These are phyloP conservation scores for Talaromyces sp. DNA, from an alignment of 2,329 filamentous ascomycete species.

Conservation along the genomic window DNA sequence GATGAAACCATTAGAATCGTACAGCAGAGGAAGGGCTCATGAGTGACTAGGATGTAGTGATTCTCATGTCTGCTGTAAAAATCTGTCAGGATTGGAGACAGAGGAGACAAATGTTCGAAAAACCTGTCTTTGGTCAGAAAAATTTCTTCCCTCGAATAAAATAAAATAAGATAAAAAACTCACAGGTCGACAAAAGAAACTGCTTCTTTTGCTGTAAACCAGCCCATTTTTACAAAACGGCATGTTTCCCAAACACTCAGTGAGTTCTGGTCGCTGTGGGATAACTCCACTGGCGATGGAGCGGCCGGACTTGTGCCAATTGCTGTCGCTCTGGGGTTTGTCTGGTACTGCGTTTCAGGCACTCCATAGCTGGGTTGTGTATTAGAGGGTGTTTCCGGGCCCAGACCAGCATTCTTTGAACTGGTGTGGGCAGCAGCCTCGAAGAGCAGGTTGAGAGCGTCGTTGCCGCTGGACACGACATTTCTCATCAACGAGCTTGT, in stretches of 20 bases:
- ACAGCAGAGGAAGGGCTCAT: conserved; percentile 48
- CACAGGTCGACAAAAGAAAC: conserved; percentile 45
- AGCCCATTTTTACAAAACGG: conserved; percentile 50
- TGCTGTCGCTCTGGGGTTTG: conserved; percentile 2
- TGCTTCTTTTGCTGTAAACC: conserved; percentile 49
- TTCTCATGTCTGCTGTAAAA: conserved; percentile 44
- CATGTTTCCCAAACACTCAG: conserved; percentile 43
- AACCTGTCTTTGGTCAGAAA: conserved; percentile 23
- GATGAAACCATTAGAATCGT: conserved; percentile 51
- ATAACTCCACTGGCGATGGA: conserved; percentile 11
- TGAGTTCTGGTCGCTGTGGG: conserved; percentile 21
- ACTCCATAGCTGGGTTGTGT: conserved; percentile 2
- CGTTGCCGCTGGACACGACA: conserved; percentile 47
- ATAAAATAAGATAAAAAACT: no score
- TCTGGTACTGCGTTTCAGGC: background rate
- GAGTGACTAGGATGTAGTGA: conserved; percentile 43
- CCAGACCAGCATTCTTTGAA: conserved; percentile 16
- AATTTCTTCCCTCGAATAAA: background rate
- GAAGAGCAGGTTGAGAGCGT: conserved; percentile 46
- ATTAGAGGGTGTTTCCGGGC: conserved; percentile 7
- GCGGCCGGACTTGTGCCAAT: conserved; percentile 12
- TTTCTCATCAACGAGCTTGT: conserved; percentile 36
- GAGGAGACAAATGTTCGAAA: conserved; percentile 42
- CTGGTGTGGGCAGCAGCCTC: conserved; percentile 37
- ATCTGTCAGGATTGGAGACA: conserved; percentile 45